phyloP scores from a whole-genome alignment of 441 rosid genomes.

The Daphne laureola region DNA sequence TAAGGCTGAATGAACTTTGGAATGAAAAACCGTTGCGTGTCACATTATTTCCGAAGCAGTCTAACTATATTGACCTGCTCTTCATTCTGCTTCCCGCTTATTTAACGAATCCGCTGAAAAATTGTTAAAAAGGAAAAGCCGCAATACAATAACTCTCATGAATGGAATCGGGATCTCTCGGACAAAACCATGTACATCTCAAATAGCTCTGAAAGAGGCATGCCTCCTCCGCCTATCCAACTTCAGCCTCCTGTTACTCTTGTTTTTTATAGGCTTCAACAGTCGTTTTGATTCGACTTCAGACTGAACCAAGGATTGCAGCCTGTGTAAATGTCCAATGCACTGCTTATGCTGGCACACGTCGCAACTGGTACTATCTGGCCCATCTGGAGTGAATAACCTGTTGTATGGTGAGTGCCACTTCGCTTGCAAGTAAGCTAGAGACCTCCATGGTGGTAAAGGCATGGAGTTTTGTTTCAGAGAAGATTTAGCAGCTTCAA shows the following conservation, averaged over 20 bases:
- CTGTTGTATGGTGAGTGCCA: conserved; percentile 73
- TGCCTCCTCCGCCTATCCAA: conserved; percentile 44
- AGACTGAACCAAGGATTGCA: conserved; percentile 49
- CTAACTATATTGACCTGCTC: conserved; percentile 20
- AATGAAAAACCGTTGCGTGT: conserved; percentile 1
- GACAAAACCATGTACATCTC: conserved; percentile 22
- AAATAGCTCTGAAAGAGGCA: conserved; percentile 32
- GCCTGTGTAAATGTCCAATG: conserved; percentile 54
- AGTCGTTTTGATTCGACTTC: conserved; percentile 49
- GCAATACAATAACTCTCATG: conserved; percentile 36
- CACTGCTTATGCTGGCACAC: conserved; percentile 47
- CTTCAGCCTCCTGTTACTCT: conserved; percentile 38
- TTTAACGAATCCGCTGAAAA: conserved; percentile 17
- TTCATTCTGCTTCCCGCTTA: conserved; percentile 22
- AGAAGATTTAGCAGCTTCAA: conserved; percentile 68
- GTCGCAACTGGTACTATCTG: conserved; percentile 15
- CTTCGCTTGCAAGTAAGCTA: conserved; percentile 73
- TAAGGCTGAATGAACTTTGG: conserved; percentile 3
- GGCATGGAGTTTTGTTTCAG: conserved; percentile 90
- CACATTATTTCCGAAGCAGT: conserved; percentile 11
- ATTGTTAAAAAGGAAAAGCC: conserved; percentile 27
- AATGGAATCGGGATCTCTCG: conserved; percentile 16
- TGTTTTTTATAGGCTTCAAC: conserved; percentile 42
- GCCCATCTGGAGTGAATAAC: conserved; percentile 32
- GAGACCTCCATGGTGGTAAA: conserved; percentile 93